Percentiles rank a stretch among this genome's conserved stretches.
phyloP scores from a whole-genome alignment of 257 asterid species.

The Solanum bulbocastanum region DNA sequence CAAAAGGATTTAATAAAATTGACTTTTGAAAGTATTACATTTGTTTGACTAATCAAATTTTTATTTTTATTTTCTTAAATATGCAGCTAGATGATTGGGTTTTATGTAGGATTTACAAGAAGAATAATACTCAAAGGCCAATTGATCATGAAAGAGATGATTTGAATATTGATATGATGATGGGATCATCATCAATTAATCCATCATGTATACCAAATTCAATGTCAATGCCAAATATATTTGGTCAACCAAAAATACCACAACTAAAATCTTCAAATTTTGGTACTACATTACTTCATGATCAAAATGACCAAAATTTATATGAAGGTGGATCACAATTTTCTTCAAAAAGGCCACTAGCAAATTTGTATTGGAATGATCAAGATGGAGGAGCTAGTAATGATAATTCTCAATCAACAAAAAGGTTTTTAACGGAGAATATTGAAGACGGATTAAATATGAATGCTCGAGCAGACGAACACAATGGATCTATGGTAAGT shows the following conservation, averaged over 20 bases:
- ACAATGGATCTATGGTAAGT: slow-evolving; percentile 28
- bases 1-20: not conserved
- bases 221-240: slow-evolving; percentile 10
- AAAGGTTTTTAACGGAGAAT: slow-evolving; percentile 36
- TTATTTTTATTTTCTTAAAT: not conserved
- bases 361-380: slow-evolving; percentile 40
- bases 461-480: slow-evolving; percentile 11
- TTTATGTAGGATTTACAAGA: slow-evolving; percentile 46
- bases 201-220: slow-evolving; percentile 3
- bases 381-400: slow-evolving; percentile 1
- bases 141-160: slow-evolving; percentile 55
- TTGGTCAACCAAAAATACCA: slow-evolving; percentile 18
- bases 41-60: not conserved
- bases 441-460: slow-evolving; percentile 12
- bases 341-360: not conserved
- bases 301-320: slow-evolving; percentile 24
- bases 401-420: slow-evolving; percentile 26
- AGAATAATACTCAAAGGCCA: slow-evolving; percentile 48
- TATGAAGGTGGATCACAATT: slow-evolving; percentile 30
- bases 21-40: not conserved
- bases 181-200: slow-evolving; percentile 16
- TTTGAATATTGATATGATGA: slow-evolving; percentile 22
- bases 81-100: slow-evolving; percentile 64
- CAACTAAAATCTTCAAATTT: slow-evolving; percentile 13
- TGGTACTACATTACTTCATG: slow-evolving; percentile 31